Base-by-base conservation (phyloP, 176 grass and related monocot species). In the Oryza coarctata region DNA sequence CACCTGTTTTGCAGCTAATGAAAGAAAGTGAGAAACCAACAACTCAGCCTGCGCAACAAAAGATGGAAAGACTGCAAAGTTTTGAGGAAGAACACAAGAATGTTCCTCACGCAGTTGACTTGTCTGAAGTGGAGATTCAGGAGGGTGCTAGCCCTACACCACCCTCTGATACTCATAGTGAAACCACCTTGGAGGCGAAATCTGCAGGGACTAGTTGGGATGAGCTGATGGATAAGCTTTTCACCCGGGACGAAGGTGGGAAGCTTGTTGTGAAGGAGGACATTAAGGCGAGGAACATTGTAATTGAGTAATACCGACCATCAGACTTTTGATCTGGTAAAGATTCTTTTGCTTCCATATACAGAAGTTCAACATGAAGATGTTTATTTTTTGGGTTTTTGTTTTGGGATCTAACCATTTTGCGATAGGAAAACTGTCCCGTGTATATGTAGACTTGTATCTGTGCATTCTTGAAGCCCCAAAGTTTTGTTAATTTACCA, bases 31-130 rank as follows among this genome's bases (percentile, higher is more conserved):
- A 86, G 73, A 79, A 73, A 4, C 71, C 64, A 36, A 89, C 79
- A 36, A 75, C 50, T 65, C 69, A 89, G 26, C 93, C 93, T 65
- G 58, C 44, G 9, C 77, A 87, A 35, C 89, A 91, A 81, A 91
- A 82, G 71, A 96, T 96, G 97, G 85, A 84, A 36, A 94, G 91
- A 78, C 38, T 92, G 84, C 64, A 85, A 55, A 95, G 87, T 77
- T 87, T 96, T 12, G 31, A 95, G 69, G 85, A 89, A 77, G 97
- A 99, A 36, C 97, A 99, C 91, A 90, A 90, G 89, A 55, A 29
- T 17, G 74, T 99, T 78, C 93, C 91, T 22, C 91, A 96, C 75
- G 91, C 91, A 0, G 58, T 79, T 3, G 77, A 88, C 31, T 70
- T 85, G 13, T 41, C 93, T 1, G 82, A 91, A 76, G 88, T 83